Conservation (phyloP, 441 rosid genomes). For the Isatis lusitanica region DNA sequence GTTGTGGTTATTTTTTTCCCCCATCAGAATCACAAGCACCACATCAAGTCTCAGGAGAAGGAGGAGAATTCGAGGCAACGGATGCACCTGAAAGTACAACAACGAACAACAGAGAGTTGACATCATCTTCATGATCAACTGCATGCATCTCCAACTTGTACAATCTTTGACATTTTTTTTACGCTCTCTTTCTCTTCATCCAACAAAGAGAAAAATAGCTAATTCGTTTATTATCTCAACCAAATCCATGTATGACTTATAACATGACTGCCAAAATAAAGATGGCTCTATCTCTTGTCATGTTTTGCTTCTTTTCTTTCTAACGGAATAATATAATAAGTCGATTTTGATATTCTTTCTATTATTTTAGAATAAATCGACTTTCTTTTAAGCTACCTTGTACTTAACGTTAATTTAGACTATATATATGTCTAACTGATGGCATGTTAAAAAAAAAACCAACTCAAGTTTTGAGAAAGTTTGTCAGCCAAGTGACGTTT, state of each 20-base stretch:
- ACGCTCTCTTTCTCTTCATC: slow-evolving; percentile 20
- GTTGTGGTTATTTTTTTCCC: slow-evolving; percentile 4
- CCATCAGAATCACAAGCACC: slow-evolving; percentile 34
- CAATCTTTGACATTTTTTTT: slow-evolving; percentile 35
- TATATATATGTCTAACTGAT: background rate
- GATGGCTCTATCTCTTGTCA: slow-evolving; percentile 28
- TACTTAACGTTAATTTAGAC: background rate
- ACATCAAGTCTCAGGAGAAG: slow-evolving; percentile 27
- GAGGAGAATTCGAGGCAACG: slow-evolving; percentile 23
- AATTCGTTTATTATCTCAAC: slow-evolving; percentile 35
- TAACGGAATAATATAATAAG: slow-evolving; percentile 24
- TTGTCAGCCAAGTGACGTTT: background rate
- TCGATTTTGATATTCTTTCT: slow-evolving; percentile 28
- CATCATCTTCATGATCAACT: slow-evolving; percentile 30
- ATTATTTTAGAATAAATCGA: slow-evolving; percentile 1
- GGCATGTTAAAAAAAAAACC: background rate
- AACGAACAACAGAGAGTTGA: slow-evolving; percentile 19
- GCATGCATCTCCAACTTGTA: slow-evolving; percentile 22
- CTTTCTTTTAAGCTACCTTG: background rate
- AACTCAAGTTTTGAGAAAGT: background rate
- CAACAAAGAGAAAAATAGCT: slow-evolving; percentile 15
- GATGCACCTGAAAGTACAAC: slow-evolving; percentile 36
- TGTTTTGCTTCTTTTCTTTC: background rate
- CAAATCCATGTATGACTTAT: slow-evolving; percentile 26
- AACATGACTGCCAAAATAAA: slow-evolving; percentile 33